Conservation (phyloP, 768 basidiomycete genomes). For the Royoungia palumana region DNA sequence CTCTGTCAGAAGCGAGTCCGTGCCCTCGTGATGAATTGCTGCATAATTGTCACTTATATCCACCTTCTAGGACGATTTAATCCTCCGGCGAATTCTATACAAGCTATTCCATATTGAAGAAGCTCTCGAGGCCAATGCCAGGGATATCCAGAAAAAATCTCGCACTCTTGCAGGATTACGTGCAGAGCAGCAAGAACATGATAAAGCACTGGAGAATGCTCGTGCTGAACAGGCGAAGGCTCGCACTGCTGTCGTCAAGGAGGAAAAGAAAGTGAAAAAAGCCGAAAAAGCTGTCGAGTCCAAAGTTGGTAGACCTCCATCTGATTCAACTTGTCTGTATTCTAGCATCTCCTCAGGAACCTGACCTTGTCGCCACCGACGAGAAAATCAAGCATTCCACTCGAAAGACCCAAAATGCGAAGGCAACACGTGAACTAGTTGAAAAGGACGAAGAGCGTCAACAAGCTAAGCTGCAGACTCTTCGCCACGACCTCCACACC, state of each 20-base stretch:
- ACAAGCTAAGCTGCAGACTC: conserved; percentile 48
- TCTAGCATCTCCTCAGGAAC: conserved; percentile 52
- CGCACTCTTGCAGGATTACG: conserved; percentile 65
- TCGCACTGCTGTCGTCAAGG: conserved; percentile 69
- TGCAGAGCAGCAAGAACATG: conserved; percentile 64
- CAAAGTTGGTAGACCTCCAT: conserved; percentile 50
- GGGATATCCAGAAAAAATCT: conserved; percentile 69
- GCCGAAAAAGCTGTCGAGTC: conserved; percentile 85
- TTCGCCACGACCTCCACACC: conserved; percentile 62
- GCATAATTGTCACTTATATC: conserved; percentile 2
- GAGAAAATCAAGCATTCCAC: conserved; percentile 85
- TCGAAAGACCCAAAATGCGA: conserved; percentile 72
- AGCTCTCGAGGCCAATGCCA: conserved; percentile 69
- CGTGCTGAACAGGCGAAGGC: conserved; percentile 79
- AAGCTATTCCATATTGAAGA: conserved; percentile 88
- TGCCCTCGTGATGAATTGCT: neutral
- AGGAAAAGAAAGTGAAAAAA: conserved; percentile 86
- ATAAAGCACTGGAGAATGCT: conserved; percentile 68
- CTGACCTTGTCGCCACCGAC: conserved; percentile 78
- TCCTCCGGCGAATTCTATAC: conserved; percentile 80
- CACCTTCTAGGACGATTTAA: conserved; percentile 64
- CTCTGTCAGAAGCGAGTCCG: conserved; percentile 71
- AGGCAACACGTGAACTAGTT: conserved; percentile 60
- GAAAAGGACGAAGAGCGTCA: conserved; percentile 53
- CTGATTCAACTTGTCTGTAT: neutral